Base-by-base conservation (phyloP, 1,284 basidiomycete genomes). In the Heterobasidion parviporum region DNA sequence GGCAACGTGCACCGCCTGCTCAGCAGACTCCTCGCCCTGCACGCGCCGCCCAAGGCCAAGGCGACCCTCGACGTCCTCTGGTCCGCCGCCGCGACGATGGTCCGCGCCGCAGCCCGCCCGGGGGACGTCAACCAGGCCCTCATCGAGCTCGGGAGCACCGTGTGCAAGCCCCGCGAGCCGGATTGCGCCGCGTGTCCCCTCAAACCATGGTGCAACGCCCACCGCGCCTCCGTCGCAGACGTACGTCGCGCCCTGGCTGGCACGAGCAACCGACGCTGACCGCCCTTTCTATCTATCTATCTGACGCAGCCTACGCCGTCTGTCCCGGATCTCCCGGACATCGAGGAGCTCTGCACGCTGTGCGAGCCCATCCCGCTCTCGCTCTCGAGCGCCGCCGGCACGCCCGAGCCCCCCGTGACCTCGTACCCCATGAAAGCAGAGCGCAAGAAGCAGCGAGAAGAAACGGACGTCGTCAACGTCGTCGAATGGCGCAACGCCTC, bases 101-200 rank as follows among this genome's bases (percentile, higher is more conserved):
- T 97, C 10, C 64, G 76, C 16, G 65, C 68, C 9, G 68, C 72
- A n/a, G 72, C 74, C 43, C 68, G 77, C 63, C 74, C 92, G 0
- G 92, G 93, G 10, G 89, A 94, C 67, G 80, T 93, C 63, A 95
- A 96, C 68, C 92, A 96, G 71, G 91, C 87, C 16, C 76, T 92
- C 43, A 92, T 92, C 60, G 90, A 92, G 64, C 81, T 97, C 3
- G 94, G 94, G 46, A 90, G 90, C 64, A 95, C 92, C 1, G 80
- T 97, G 2, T 98, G 94, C 73, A 92, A 87, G 68, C 87, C 91
- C 34, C 83, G 82, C 56, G 81, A 87, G 54, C 93, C 94, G 5
- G 71, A 74, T 8, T 98, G 94, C 62, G 68, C 62, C 8, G 66
- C 70, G 14, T 98, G 94, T 70, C 91, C 93, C 8, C 60, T 97